Evolutionary conservation across 805 yeast genomes (phyloP), one percentile per base, ranked within the genome.

Genomic region (Yamadazyma sp.): DNA sequence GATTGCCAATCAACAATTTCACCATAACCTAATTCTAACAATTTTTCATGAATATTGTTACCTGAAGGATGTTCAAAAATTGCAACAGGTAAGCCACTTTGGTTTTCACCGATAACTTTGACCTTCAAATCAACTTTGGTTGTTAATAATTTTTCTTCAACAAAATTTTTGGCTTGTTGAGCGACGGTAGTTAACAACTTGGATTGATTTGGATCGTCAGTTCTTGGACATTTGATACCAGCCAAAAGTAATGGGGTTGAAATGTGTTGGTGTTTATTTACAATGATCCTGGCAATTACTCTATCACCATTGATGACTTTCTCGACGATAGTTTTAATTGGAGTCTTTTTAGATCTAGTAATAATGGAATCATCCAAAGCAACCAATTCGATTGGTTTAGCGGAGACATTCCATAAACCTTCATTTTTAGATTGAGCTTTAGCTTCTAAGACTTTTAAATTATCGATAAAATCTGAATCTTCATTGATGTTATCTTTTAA

Each of bases 1-100:
- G 87, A 76, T 54, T 87, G 95, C 87, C 91, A 81, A 55, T 86
- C 95, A 17, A 79, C 75, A 31, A 86, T 78, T 45, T 78, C 80
- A 9, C 82, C 95, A 20, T 81, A 67, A 8, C 96, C 96, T 36
- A 68, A 69, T 38, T 73, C 76, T 39, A 86, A 68, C 38, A 86
- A 62, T 44, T 76, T 75, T 45, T 78, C 83, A 39, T 82, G 77
- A 48, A 86, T 79, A 42, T 80, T 79, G 47, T 65, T 66, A 12
- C 95, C 95, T 4, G 84, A 82, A 21, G 94, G 86, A 51, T 84
- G 91, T 36, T 66, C 52, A 23, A 86, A 56, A 31, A 73, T 60
- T 13, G 71, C 84, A 36, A 81, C 64, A 7, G 81, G 73, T 18
- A 78, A 72, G 8, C 84, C 86, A n/a, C 70, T 58, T 34, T 80